Percentiles rank a stretch among this genome's conserved stretches.
These are phyloP conservation scores for Pseudotsuga menziesii DNA, from an alignment of 75 land plant genomes.

Conservation along the genomic window DNA sequence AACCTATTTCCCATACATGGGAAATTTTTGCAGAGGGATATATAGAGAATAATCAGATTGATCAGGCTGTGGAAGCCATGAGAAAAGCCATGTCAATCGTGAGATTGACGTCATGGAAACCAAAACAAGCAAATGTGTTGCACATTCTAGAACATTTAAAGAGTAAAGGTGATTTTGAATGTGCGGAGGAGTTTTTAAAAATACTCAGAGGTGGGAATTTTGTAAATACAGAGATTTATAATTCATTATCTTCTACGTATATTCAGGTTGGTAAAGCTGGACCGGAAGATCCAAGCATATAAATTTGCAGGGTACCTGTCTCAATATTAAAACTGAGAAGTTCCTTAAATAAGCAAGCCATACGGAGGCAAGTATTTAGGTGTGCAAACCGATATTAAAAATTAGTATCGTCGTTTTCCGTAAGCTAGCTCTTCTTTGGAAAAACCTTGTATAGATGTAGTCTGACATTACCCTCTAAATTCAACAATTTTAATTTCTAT, in stretches of 20 bases:
- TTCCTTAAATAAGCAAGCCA: too few species aligned
- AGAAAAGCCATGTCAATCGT: conserved; percentile 29
- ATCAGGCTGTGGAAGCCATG: conserved; percentile 35
- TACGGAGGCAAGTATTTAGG: too few species aligned
- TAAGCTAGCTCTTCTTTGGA: too few species aligned
- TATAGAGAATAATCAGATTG: conserved; percentile 27
- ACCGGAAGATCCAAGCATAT: too few species aligned
- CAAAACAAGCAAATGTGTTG: conserved; percentile 28
- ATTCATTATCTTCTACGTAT: conserved; percentile 39
- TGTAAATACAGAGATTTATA: conserved; percentile 46
- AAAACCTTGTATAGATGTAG: too few species aligned
- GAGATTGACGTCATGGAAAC: conserved; percentile 30
- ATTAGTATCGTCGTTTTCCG: too few species aligned
- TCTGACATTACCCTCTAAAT: too few species aligned
- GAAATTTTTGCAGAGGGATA: conserved; percentile 55
- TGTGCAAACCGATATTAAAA: too few species aligned
- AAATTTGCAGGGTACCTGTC: too few species aligned
- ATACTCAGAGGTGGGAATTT: conserved; percentile 32
- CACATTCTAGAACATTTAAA: conserved; percentile 30
- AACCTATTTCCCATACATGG: conserved; percentile 40
- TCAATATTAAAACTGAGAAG: too few species aligned
- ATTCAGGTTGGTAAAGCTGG: conserved; percentile 50
- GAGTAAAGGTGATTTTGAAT: conserved; percentile 29
- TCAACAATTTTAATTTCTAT: too few species aligned
- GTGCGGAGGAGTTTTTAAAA: conserved; percentile 41